Evolutionary conservation across 1,139 yeast species (phyloP).

Genomic region (Taphrina wiesneri): DNA sequence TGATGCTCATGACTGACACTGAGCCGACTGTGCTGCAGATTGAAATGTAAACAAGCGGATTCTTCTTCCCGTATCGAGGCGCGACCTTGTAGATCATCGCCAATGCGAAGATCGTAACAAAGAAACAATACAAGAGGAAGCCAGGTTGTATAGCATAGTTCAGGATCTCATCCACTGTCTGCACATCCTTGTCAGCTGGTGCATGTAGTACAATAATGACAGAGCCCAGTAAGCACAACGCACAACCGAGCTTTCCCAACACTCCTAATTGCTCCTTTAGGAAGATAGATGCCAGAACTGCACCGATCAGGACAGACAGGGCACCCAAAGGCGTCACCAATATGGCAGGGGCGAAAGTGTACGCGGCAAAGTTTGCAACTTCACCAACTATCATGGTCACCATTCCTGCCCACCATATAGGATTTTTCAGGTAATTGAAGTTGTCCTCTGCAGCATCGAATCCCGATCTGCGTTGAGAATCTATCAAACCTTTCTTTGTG

Average conservation of each 20-base stretch:
- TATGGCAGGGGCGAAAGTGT: conserved; percentile 93
- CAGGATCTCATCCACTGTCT: conserved; percentile 84
- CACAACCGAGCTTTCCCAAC: conserved; percentile 92
- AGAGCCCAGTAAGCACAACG: conserved; percentile 83
- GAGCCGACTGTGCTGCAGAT: conserved; percentile 91
- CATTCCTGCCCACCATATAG: conserved; percentile 96
- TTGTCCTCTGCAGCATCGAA: conserved; percentile 56
- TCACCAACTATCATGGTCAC: conserved; percentile 80
- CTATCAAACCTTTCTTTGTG: conserved; percentile 82
- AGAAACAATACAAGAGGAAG: conserved; percentile 66
- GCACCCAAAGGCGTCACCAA: conserved; percentile 93
- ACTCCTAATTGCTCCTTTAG: conserved; percentile 84
- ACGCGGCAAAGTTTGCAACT: conserved; percentile 89
- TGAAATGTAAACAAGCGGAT: conserved; percentile 87
- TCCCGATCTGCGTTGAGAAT: conserved; percentile 67
- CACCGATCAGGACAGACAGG: conserved; percentile 83
- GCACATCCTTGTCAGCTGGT: conserved; percentile 86
- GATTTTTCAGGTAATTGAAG: conserved; percentile 73
- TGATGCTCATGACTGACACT: conserved; percentile 86
- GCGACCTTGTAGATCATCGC: conserved; percentile 83
- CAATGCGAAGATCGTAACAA: conserved; percentile 65
- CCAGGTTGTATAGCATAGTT: conserved; percentile 79
- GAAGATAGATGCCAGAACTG: conserved; percentile 81
- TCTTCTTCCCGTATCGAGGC: conserved; percentile 74
- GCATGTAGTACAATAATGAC: conserved; percentile 90